phyloP scores from a whole-genome alignment of 805 yeast species.

The Kodamaea kaohsiungensis region DNA sequence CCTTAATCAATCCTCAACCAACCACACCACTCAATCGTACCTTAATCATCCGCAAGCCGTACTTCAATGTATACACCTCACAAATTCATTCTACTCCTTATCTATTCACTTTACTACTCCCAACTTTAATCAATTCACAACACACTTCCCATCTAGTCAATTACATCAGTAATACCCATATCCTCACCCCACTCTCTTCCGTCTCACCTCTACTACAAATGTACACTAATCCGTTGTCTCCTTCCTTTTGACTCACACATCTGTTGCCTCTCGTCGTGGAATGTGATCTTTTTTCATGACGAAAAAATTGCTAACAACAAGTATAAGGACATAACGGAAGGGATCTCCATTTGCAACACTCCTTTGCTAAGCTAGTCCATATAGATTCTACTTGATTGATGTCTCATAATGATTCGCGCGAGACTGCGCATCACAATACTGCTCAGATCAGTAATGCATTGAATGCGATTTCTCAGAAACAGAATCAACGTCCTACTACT shows the following conservation, averaged over 20 bases:
- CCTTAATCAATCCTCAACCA: too few species aligned
- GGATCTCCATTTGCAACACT: neutral
- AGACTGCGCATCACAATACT: slow-evolving; percentile 35
- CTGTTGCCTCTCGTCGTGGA: neutral
- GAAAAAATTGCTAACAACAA: neutral
- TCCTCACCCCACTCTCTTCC: too few species aligned
- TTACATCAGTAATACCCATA: too few species aligned
- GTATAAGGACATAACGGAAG: neutral
- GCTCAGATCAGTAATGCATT: slow-evolving; percentile 66
- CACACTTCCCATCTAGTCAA: too few species aligned
- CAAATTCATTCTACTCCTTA: too few species aligned
- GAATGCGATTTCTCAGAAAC: slow-evolving; percentile 53
- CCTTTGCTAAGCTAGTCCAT: neutral
- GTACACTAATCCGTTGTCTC: too few species aligned
- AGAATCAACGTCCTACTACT: slow-evolving; percentile 15
- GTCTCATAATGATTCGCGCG: neutral
- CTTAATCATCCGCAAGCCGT: too few species aligned
- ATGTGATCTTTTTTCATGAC: neutral
- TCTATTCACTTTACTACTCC: too few species aligned
- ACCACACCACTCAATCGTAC: too few species aligned
- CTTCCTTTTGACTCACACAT: neutral
- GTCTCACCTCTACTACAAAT: too few species aligned
- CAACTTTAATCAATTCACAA: too few species aligned
- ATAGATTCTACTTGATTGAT: neutral
- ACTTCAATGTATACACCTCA: too few species aligned